phyloP scores from a whole-genome alignment of 2,329 filamentous ascomycete species.

The Alternaria sp. region DNA sequence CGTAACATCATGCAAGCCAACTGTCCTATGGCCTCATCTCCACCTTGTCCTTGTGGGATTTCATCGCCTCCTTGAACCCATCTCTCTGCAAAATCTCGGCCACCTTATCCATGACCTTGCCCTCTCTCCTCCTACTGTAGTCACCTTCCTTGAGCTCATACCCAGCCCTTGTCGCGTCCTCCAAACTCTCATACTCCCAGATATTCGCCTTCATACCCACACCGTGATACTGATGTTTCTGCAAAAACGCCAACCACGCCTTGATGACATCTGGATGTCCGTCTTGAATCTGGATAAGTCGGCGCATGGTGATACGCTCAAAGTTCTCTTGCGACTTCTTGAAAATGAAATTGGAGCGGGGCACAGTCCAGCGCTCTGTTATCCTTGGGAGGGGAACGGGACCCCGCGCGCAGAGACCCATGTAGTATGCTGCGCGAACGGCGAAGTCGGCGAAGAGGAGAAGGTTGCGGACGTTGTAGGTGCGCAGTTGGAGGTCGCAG shows the following conservation, averaged over 20 bases:
- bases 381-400: conserved; percentile 87
- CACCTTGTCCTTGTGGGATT: conserved; percentile 29
- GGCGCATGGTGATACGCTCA: conserved; percentile 84
- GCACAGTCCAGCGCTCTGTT: conserved; percentile 93
- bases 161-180: conserved; percentile 41
- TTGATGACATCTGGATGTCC: conserved; percentile 88
- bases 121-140: conserved; percentile 41
- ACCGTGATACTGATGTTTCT: conserved; percentile 93
- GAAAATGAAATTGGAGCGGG: conserved; percentile 86
- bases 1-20: not conserved
- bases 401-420: conserved; percentile 83
- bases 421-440: conserved; percentile 91
- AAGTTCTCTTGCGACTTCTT: conserved; percentile 99
- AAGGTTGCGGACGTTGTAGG: conserved; percentile 87
- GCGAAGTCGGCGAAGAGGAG: conserved; percentile 97
- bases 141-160: conserved; percentile 38
- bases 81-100: conserved; percentile 43
- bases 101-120: conserved; percentile 45
- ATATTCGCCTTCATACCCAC: conserved; percentile 99
- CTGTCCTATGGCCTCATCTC: conserved; percentile 33
- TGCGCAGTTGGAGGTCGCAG: conserved; percentile 91
- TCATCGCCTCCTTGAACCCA: conserved; percentile 46
- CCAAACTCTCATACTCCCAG: conserved; percentile 82
- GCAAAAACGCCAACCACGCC: conserved; percentile 89
- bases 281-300: conserved; percentile 91